Evolutionary conservation across 1,139 yeast genomes (phyloP).

Genomic region (Kodamaea suecica): DNA sequence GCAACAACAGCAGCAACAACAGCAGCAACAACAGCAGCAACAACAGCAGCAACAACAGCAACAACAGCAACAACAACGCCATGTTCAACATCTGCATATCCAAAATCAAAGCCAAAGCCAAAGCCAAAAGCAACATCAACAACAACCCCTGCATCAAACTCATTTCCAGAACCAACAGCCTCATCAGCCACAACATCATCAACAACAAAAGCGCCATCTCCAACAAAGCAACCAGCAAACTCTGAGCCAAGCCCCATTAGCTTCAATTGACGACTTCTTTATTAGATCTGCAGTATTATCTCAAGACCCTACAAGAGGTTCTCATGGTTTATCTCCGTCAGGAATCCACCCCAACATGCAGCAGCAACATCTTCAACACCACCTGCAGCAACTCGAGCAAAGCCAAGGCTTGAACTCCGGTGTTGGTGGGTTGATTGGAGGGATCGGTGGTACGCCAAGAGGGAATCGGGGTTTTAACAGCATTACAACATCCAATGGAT

Average conservation of each 20-base stretch:
- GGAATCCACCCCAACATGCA: conserved; percentile 4
- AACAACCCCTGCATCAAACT: conserved; percentile 4
- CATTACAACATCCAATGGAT: background rate
- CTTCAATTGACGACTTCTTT: conserved; percentile 37
- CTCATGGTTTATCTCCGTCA: conserved; percentile 4
- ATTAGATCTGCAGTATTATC: conserved; percentile 17
- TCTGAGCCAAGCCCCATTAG: conserved; percentile 14
- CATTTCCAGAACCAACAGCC: conserved; percentile 4
- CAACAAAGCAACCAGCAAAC: conserved; percentile 10
- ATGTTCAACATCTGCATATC: conserved; percentile 1
- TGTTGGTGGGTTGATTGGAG: background rate
- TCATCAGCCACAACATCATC: conserved; percentile 7
- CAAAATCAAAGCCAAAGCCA: conserved; percentile 2
- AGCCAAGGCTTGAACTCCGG: conserved; percentile 4
- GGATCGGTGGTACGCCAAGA: conserved; percentile 6
- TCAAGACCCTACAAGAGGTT: conserved; percentile 5
- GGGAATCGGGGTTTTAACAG: background rate
- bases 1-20: conserved; percentile 12
- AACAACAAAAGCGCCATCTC: conserved; percentile 8
- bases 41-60: conserved; percentile 10
- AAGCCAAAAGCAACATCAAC: conserved; percentile 4
- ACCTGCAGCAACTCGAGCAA: conserved; percentile 1
- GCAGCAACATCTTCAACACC: conserved; percentile 5
- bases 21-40: conserved; percentile 14
- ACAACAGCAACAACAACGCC: conserved; percentile 7